phyloP scores from a whole-genome alignment of 2,329 filamentous ascomycete species.

The Fusarium staphyleae region DNA sequence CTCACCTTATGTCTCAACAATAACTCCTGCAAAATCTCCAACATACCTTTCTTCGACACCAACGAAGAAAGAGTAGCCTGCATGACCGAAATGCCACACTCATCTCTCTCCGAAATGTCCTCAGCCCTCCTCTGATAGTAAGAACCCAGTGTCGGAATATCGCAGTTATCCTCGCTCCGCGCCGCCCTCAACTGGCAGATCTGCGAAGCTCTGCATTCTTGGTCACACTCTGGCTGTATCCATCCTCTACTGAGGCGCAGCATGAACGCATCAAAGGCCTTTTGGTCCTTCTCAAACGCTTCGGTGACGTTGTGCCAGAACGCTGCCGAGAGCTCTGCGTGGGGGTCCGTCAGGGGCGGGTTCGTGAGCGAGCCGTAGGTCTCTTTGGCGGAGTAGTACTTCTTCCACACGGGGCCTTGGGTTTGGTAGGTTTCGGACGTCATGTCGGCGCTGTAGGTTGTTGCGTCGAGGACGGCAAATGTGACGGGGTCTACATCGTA shows the following conservation, averaged over 20 bases:
- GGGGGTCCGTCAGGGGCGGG: conserved; percentile 49
- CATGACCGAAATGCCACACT: conserved; percentile 44
- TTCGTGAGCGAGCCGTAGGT: conserved; percentile 56
- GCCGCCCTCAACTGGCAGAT: conserved; percentile 62
- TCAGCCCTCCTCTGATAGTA: conserved; percentile 44
- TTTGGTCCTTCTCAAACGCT: conserved; percentile 52
- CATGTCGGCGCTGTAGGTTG: conserved; percentile 63
- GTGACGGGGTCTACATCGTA: conserved; percentile 65
- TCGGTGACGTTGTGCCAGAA: conserved; percentile 67
- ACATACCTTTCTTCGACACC: conserved; percentile 33
- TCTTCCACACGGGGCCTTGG: conserved; percentile 58
- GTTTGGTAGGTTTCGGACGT: conserved; percentile 52
- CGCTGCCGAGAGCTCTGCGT: conserved; percentile 58
- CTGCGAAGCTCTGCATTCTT: conserved; percentile 52
- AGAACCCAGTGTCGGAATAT: conserved; percentile 46
- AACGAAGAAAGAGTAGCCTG: conserved; percentile 40
- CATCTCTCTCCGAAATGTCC: conserved; percentile 32
- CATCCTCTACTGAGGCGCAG: conserved; percentile 57
- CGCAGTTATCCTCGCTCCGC: conserved; percentile 61
- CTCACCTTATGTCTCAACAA: conserved; percentile 9
- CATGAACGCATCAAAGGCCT: conserved; percentile 56
- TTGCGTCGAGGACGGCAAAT: conserved; percentile 61
- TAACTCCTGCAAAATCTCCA: conserved; percentile 37
- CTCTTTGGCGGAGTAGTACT: conserved; percentile 64
- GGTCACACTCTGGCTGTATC: conserved; percentile 50